These are phyloP conservation scores for Reutealis trisperma DNA, from an alignment of 345 rosid genomes.

Conservation along the genomic window DNA sequence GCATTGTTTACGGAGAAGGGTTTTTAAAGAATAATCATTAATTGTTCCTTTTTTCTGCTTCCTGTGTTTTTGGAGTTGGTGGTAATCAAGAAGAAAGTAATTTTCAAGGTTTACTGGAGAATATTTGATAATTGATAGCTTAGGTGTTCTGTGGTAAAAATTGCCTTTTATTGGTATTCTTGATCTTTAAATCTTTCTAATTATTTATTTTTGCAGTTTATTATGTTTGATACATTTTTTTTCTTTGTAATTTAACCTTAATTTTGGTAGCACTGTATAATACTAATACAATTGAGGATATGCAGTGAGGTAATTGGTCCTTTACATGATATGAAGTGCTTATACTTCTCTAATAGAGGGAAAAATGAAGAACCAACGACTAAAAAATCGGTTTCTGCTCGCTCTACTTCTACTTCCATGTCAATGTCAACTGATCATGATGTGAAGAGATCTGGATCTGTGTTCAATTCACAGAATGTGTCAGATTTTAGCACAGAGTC, in stretches of 20 bases:
- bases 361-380: conserved; percentile 51
- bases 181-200: neutral
- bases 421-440: conserved; percentile 55
- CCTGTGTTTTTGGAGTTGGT: neutral
- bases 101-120: neutral
- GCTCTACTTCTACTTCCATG: conserved; percentile 30
- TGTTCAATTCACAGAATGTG: conserved; percentile 59
- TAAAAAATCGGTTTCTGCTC: conserved; percentile 50
- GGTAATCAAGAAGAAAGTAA: neutral
- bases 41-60: neutral
- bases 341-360: conserved; percentile 45
- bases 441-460: conserved; percentile 63
- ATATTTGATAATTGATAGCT: neutral
- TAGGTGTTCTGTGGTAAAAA: neutral
- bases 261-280: neutral
- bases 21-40: neutral
- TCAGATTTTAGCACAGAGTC: conserved; percentile 69
- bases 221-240: too few species aligned
- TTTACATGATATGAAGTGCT: conserved; percentile 67
- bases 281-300: neutral
- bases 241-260: neutral
- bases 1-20: neutral
- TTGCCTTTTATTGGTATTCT: neutral
- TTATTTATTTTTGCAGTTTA: too few species aligned
- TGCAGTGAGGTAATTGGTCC: conserved; percentile 40